phyloP scores from a whole-genome alignment of 2,329 filamentous ascomycete species.

The Grosmannia serpens region DNA sequence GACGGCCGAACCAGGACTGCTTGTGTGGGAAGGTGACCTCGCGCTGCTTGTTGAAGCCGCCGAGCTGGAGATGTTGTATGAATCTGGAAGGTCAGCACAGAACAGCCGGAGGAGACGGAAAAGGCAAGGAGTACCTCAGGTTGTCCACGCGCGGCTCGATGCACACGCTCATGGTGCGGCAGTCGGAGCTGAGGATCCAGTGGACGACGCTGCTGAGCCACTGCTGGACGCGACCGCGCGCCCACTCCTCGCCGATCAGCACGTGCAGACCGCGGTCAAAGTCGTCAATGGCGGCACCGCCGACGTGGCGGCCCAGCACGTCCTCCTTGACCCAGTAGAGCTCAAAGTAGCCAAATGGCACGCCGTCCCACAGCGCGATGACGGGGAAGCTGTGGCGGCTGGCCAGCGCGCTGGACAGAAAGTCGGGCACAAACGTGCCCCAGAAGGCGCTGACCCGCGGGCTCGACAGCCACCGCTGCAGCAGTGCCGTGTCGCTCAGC shows the following conservation, averaged over 20 bases:
- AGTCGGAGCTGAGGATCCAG: conserved; percentile 66
- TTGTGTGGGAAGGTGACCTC: conserved; percentile 88
- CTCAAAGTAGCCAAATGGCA: conserved; percentile 95
- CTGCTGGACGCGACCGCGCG: conserved; percentile 64
- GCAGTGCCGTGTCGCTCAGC: conserved; percentile 43
- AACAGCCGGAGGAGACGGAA: neutral
- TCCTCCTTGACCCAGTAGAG: conserved; percentile 98
- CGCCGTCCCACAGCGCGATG: conserved; percentile 87
- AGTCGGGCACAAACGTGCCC: conserved; percentile 55
- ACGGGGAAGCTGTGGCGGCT: conserved; percentile 74
- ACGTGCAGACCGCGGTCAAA: conserved; percentile 86
- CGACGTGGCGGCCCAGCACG: conserved; percentile 56
- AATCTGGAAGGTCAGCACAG: conserved; percentile 35
- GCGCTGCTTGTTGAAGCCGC: conserved; percentile 76
- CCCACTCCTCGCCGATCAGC: conserved; percentile 85
- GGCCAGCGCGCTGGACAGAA: conserved; percentile 54
- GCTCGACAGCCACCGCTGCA: conserved; percentile 83
- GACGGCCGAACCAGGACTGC: conserved; percentile 74
- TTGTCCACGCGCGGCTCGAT: conserved; percentile 91
- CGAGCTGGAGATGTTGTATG: conserved; percentile 55
- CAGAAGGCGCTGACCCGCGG: conserved; percentile 77
- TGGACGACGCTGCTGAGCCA: conserved; percentile 88
- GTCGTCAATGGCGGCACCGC: conserved; percentile 44
- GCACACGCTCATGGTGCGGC: conserved; percentile 70
- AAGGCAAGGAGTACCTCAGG: conserved; percentile 50